Conservation (phyloP, 1,139 yeast species). For the Protomyces arabidopsidicola region DNA sequence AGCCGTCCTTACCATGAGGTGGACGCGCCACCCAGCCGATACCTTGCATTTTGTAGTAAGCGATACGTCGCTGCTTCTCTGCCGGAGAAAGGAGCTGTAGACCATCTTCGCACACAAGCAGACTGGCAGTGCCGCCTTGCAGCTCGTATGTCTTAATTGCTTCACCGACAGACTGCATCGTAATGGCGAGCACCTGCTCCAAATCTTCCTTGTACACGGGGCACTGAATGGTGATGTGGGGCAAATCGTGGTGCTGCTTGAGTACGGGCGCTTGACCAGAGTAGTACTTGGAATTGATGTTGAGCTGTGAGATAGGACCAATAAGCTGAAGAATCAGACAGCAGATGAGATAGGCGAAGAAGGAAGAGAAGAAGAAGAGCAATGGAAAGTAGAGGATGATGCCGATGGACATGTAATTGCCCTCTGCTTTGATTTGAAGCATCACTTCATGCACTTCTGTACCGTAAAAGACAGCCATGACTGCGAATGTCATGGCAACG, state of each 20-base stretch:
- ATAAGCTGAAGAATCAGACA: conserved; percentile 26
- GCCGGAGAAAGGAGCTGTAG: conserved; percentile 27
- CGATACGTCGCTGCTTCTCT: conserved; percentile 23
- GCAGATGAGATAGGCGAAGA: conserved; percentile 28
- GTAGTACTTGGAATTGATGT: conserved; percentile 29
- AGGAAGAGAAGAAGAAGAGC: conserved; percentile 25
- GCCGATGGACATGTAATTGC: conserved; percentile 20
- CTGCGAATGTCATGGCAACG: conserved; percentile 27
- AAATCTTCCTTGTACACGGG: conserved; percentile 32
- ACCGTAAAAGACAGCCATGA: conserved; percentile 28
- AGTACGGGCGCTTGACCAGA: conserved; percentile 29
- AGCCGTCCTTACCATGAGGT: conserved; percentile 32
- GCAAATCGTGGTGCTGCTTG: conserved; percentile 22
- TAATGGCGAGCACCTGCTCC: conserved; percentile 29
- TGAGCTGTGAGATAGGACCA: conserved; percentile 32
- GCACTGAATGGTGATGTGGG: conserved; percentile 31
- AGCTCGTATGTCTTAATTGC: conserved; percentile 31
- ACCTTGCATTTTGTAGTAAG: conserved; percentile 30
- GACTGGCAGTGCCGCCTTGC: conserved; percentile 30
- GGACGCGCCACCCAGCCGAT: conserved; percentile 32
- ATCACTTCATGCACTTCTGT: conserved; percentile 17
- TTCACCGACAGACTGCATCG: conserved; percentile 27
- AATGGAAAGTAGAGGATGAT: conserved; percentile 27
- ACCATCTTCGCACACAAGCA: conserved; percentile 30
- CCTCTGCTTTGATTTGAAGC: conserved; percentile 26